These are phyloP conservation scores for Amauroascus niger DNA, from an alignment of 2,329 filamentous ascomycete species.

Conservation along the genomic window DNA sequence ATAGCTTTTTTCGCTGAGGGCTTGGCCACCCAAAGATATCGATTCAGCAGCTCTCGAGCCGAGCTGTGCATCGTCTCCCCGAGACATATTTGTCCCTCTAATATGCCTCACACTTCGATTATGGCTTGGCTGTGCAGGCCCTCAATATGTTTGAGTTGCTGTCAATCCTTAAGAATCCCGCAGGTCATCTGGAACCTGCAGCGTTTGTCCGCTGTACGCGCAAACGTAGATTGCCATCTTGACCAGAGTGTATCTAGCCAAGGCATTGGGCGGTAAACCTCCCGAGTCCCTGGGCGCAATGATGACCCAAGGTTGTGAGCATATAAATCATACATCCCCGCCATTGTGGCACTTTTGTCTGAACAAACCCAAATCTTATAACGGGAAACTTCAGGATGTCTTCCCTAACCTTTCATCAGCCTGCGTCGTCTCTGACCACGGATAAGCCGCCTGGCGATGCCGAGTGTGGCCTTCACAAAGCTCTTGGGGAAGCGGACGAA, in stretches of 20 bases:
- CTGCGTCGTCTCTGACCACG: background rate
- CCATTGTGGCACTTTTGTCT: background rate
- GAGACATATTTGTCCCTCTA: background rate
- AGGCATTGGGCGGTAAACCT: background rate
- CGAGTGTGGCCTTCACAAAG: background rate
- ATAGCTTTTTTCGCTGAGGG: background rate
- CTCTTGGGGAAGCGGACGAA: background rate
- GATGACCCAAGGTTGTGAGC: background rate
- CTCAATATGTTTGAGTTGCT: background rate
- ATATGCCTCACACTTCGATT: background rate
- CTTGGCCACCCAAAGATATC: background rate
- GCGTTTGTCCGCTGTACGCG: background rate
- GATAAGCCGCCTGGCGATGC: background rate
- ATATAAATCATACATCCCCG: background rate
- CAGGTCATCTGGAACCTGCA: background rate
- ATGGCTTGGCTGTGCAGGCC: background rate
- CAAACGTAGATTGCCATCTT: background rate
- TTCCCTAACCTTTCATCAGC: slow-evolving; percentile 8
- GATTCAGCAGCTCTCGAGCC: background rate
- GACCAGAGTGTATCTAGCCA: background rate
- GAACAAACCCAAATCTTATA: background rate
- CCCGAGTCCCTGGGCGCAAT: background rate
- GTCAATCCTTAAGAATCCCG: background rate
- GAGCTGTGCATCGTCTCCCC: background rate
- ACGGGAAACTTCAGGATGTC: background rate